phyloP scores from a whole-genome alignment of 2,329 filamentous ascomycete genomes.

The Aureobasidium sp. region DNA sequence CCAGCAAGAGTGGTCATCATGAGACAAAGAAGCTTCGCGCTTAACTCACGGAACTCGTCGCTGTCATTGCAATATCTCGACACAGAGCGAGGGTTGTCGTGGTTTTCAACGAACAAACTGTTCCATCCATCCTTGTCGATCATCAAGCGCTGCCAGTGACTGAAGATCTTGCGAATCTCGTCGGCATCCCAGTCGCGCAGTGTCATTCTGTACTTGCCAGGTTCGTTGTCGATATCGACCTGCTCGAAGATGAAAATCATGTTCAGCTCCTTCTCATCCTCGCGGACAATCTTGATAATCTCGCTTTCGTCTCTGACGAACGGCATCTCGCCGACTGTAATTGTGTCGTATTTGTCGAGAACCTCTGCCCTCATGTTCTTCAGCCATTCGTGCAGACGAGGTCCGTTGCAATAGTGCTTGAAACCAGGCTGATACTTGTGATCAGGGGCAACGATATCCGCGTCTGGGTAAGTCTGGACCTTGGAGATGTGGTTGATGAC shows the following conservation, averaged over 20 bases:
- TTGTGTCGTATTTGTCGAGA: constrained; percentile 50
- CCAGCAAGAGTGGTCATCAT: constrained; percentile 34
- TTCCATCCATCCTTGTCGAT: constrained; percentile 45
- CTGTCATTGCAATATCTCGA: constrained; percentile 43
- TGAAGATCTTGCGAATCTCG: constrained; percentile 36
- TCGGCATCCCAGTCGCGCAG: constrained; percentile 36
- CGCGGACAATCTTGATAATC: constrained; percentile 37
- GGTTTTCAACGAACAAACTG: constrained; percentile 45
- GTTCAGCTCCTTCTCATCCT: constrained; percentile 36
- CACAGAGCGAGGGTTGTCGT: constrained; percentile 42
- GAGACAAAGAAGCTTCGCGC: constrained; percentile 41
- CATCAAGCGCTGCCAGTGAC: constrained; percentile 44
- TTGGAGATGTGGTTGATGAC: constrained; percentile 46
- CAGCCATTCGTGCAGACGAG: constrained; percentile 52
- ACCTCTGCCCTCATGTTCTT: constrained; percentile 45
- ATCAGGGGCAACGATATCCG: constrained; percentile 34
- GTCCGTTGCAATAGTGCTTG: constrained; percentile 51
- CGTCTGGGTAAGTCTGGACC: constrained; percentile 36
- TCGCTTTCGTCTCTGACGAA: constrained; percentile 40
- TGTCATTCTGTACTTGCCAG: constrained; percentile 29
- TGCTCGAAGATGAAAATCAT: constrained; percentile 46
- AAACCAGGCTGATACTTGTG: constrained; percentile 42
- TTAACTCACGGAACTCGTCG: constrained; percentile 39
- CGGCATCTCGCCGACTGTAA: constrained; percentile 58
- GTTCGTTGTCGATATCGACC: constrained; percentile 34